A percentile compares a stretch with the other conserved stretches of the same genome.
Evolutionary conservation across 768 basidiomycete genomes (phyloP).

Genomic region (Agrocybe praecox): DNA sequence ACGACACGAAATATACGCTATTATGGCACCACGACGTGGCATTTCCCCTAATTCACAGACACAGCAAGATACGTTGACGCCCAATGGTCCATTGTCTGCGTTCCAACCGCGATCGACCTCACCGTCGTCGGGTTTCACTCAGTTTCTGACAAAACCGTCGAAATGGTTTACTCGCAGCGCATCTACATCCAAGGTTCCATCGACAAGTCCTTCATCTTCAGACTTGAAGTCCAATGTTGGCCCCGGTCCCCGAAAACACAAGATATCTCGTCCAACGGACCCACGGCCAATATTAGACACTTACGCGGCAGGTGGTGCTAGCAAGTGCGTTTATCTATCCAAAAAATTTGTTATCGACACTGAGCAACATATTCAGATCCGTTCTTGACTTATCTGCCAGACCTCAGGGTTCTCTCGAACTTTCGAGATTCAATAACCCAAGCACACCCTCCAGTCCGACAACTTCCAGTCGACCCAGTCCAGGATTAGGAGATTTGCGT

Average conservation of each 20-base stretch:
- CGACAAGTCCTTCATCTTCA: constrained; percentile 23
- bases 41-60: constrained; percentile 34
- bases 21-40: constrained; percentile 49
- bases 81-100: constrained; percentile 28
- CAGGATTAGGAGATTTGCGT: constrained; percentile 66
- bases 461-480: constrained; percentile 13
- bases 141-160: constrained; percentile 66
- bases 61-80: constrained; percentile 24
- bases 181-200: constrained; percentile 49
- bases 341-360: constrained; percentile 1
- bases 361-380: constrained; percentile 43
- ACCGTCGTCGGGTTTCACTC: constrained; percentile 64
- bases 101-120: constrained; percentile 58
- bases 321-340: constrained; percentile 47
- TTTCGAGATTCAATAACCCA: constrained; percentile 35
- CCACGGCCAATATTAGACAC: constrained; percentile 74
- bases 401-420: constrained; percentile 45
- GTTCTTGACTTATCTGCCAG: constrained; percentile 62
- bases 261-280: constrained; percentile 85
- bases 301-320: constrained; percentile 42
- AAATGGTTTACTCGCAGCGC: constrained; percentile 73
- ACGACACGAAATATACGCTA: constrained; percentile 8
- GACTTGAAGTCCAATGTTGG: constrained; percentile 52
- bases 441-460: constrained; percentile 42
- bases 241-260: constrained; percentile 53